phyloP scores from a whole-genome alignment of 2,329 filamentous ascomycete genomes.

The Cadophora malorum region DNA sequence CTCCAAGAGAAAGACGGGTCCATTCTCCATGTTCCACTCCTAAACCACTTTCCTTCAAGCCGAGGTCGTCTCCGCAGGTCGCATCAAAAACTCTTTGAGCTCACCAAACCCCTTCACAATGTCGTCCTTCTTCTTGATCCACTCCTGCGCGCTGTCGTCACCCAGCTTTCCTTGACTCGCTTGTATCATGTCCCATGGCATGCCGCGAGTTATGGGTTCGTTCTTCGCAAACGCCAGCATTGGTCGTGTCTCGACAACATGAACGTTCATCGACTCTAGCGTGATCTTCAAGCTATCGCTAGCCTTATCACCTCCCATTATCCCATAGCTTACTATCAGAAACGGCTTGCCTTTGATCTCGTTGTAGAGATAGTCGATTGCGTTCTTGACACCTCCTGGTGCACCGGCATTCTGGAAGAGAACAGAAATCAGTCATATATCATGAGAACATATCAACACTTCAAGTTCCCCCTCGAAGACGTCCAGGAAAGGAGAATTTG shows the following conservation, averaged over 20 bases:
- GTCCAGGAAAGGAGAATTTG: background rate
- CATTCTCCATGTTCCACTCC: background rate
- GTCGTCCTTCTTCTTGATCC: conserved; percentile 26
- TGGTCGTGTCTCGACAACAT: conserved; percentile 45
- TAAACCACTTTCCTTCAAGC: background rate
- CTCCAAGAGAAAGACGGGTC: background rate
- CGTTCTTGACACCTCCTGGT: conserved; percentile 63
- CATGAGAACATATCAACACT: background rate
- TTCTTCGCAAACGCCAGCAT: conserved; percentile 42
- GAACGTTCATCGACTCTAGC: conserved; percentile 43
- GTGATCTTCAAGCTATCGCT: conserved; percentile 42
- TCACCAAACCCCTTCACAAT: conserved; percentile 31
- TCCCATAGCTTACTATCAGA: conserved; percentile 61
- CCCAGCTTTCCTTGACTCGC: conserved; percentile 27
- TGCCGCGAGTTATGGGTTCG: conserved; percentile 21
- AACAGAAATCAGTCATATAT: background rate
- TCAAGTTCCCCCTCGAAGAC: background rate
- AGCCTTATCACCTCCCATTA: conserved; percentile 49
- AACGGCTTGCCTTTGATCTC: conserved; percentile 64
- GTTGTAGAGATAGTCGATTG: conserved; percentile 65
- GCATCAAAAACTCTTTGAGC: conserved; percentile 25
- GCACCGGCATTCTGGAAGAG: conserved; percentile 57
- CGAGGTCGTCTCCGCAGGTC: background rate
- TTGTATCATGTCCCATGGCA: conserved; percentile 25
- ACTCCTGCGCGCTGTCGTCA: conserved; percentile 23